Conservation (phyloP, 2,329 filamentous ascomycete species). For the Sporothrix phasma region DNA sequence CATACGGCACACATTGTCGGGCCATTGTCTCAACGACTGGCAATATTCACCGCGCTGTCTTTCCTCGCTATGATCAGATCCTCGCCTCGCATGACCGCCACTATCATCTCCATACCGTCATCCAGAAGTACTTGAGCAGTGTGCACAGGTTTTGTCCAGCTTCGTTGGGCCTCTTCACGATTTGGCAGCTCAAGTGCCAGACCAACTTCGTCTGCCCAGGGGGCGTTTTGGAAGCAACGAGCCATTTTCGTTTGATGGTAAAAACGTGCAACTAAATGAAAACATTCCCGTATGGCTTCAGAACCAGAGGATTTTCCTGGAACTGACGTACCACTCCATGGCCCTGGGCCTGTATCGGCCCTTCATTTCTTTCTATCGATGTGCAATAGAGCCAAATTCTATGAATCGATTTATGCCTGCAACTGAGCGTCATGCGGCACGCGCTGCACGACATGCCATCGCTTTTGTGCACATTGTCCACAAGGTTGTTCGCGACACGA, state of each 20-base stretch:
- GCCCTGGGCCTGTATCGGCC: conserved; percentile 30
- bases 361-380: conserved; percentile 28
- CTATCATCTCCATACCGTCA: not conserved
- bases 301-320: conserved; percentile 32
- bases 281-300: conserved; percentile 31
- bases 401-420: conserved; percentile 13
- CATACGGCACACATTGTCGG: conserved; percentile 26
- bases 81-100: not conserved
- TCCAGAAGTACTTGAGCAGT: conserved; percentile 6
- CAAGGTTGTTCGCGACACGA: conserved; percentile 26
- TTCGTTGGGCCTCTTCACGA: not conserved
- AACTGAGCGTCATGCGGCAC: conserved; percentile 23
- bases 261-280: not conserved
- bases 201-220: not conserved
- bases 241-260: conserved; percentile 1
- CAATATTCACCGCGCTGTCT: conserved; percentile 22
- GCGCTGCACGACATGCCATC: conserved; percentile 29
- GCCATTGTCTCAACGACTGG: conserved; percentile 28
- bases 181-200: not conserved
- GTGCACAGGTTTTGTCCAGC: not conserved
- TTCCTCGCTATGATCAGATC: not conserved
- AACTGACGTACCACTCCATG: conserved; percentile 32
- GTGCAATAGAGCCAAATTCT: not conserved
- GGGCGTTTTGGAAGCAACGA: not conserved
- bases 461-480: conserved; percentile 29